Evolutionary conservation across 371 early-diverging fungal genomes (phyloP), one percentile per base, ranked within the genome.

Genomic region (Choanephora cucurbitarum): DNA sequence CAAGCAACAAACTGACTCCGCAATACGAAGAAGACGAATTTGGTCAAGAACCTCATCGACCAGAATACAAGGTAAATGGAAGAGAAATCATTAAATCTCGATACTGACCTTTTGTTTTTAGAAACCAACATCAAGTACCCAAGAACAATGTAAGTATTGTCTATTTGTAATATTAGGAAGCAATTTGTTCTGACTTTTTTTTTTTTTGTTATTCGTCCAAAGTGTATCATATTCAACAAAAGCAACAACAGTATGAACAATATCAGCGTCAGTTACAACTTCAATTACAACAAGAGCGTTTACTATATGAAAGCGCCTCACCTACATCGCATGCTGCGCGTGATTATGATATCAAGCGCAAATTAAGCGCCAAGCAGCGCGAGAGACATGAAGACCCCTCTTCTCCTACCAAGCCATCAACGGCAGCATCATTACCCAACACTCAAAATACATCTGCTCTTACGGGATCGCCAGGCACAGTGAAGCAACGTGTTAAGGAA

Each of bases 281-380:
- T 46, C 50, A 57, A 10, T 46, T 46, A 13, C 58, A 58, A 24
- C 64, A 58, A 13, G 58, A 63, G 42, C 42, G 46, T 28, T 31
- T 58, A 15, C 15, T 45, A 19, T 44, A 45, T 10, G 49, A 49
- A 24, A 50, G 8, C 1, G 55, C 57, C 14, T 48, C 62, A 1
- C 59, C 63, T 44, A 46, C 63, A 8, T 53, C 68, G 15, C 73
- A 73, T 49, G 63, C 77, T 22, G 77, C 77, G 7, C 57, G 77
- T 18, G 77, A 77, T 28, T 77, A 77, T 48, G 77, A 77, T 45
- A 77, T 77, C 34, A 69, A 73, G 39, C 58, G 67, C n/a, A 77
- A 77, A 60, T 39, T 77, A 17, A 77, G 73, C 39, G 49, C 67
- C 13, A 82, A 77, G 40, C 66, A 79, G 52, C 80, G 81, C 14